These are phyloP conservation scores for Verticillium zaregamsianum DNA, from an alignment of 2,329 filamentous ascomycete genomes.

Conservation along the genomic window DNA sequence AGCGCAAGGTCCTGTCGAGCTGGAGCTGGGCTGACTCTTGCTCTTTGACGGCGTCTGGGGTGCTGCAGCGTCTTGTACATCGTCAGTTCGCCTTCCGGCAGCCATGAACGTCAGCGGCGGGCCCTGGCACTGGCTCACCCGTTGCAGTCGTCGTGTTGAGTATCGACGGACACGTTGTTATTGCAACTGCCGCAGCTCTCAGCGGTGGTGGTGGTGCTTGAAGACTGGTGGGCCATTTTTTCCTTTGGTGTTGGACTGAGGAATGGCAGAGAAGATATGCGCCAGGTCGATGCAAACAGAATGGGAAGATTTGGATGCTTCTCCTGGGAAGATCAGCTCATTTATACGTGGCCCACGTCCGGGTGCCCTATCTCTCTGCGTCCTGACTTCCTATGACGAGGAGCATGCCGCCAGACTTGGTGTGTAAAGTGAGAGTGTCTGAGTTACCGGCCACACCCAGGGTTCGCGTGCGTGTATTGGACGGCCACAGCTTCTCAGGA, in stretches of 20 bases:
- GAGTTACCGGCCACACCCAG: background rate
- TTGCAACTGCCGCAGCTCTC: background rate
- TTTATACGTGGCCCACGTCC: background rate
- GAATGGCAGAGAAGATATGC: background rate
- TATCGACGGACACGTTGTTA: background rate
- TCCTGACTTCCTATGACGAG: background rate
- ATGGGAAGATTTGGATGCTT: background rate
- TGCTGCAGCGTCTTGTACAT: background rate
- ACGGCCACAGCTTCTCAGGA: background rate
- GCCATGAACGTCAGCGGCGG: background rate
- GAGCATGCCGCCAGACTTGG: background rate
- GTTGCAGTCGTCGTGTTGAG: background rate
- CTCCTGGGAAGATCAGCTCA: background rate
- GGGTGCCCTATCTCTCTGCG: background rate
- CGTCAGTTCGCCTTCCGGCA: background rate
- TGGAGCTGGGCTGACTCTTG: background rate
- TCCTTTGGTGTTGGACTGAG: background rate
- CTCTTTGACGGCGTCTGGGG: background rate
- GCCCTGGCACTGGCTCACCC: background rate
- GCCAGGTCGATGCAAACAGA: background rate
- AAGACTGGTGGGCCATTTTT: background rate
- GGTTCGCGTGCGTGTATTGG: background rate
- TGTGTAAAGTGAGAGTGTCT: background rate
- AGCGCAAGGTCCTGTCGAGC: background rate
- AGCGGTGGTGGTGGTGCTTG: background rate